Evolutionary conservation across 2,329 filamentous ascomycete genomes (phyloP).

Genomic region (Pseudogymnoascus sp.): DNA sequence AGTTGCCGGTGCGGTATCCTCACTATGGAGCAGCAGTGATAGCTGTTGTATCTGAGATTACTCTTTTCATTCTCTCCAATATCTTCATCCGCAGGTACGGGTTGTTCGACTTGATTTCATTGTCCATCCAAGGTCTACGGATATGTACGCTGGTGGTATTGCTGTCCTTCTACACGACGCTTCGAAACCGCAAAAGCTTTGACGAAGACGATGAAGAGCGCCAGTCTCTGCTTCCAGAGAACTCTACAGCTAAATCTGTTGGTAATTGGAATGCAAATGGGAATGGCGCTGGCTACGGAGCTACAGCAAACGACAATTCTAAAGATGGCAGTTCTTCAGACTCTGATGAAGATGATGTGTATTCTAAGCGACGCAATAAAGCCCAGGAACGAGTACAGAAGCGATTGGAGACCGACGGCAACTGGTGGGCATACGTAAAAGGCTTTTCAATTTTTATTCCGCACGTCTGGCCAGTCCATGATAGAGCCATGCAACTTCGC

Average conservation of each 20-base stretch:
- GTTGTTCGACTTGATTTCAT: slow-evolving; percentile 19
- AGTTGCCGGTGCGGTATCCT: slow-evolving; percentile 52
- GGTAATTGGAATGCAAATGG: slow-evolving; percentile 24
- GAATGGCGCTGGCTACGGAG: not conserved
- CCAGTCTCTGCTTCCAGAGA: slow-evolving; percentile 48
- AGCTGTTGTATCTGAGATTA: slow-evolving; percentile 48
- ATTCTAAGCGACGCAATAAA: slow-evolving; percentile 45
- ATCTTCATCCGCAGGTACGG: slow-evolving; percentile 18
- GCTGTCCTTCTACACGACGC: slow-evolving; percentile 27
- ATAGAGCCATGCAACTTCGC: slow-evolving; percentile 59
- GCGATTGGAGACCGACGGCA: slow-evolving; percentile 65
- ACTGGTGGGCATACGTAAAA: slow-evolving; percentile 70
- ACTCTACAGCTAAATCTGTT: slow-evolving; percentile 27
- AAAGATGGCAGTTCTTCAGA: slow-evolving; percentile 14
- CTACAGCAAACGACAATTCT: slow-evolving; percentile 12
- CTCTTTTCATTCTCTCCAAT: slow-evolving; percentile 35
- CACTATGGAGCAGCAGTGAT: slow-evolving; percentile 57
- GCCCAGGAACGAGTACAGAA: slow-evolving; percentile 56
- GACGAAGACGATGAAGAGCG: slow-evolving; percentile 46
- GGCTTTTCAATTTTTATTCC: slow-evolving; percentile 70
- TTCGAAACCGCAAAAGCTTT: slow-evolving; percentile 25
- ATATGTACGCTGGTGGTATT: slow-evolving; percentile 29
- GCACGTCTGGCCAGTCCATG: slow-evolving; percentile 68
- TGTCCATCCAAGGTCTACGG: slow-evolving; percentile 24
- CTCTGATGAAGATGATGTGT: slow-evolving; percentile 26